These are phyloP conservation scores for Argentina anserina DNA, from an alignment of 306 rosid species.

Conservation along the genomic window DNA sequence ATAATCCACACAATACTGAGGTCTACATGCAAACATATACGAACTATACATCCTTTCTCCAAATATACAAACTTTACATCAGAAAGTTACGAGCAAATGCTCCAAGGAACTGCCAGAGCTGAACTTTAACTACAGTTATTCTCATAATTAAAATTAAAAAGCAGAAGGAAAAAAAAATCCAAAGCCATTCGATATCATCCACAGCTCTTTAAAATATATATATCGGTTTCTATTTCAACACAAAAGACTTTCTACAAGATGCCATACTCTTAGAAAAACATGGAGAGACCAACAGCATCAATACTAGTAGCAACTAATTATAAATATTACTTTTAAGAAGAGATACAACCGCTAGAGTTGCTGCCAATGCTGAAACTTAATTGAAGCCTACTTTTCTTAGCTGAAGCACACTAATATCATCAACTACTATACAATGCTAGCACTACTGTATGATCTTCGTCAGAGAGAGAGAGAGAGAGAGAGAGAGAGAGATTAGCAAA, in stretches of 20 bases:
- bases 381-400: background rate
- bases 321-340: background rate
- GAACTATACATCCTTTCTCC: no score
- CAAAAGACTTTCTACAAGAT: background rate
- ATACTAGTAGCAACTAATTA: background rate
- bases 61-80: no score
- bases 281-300: background rate
- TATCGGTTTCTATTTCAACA: background rate
- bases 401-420: conserved; percentile 15
- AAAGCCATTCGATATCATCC: background rate
- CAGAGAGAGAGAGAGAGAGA: conserved; percentile 1
- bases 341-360: background rate
- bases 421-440: conserved; percentile 29
- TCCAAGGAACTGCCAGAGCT: background rate
- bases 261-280: background rate
- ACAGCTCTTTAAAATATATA: background rate
- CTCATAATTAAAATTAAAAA: background rate
- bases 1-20: background rate
- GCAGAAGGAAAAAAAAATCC: background rate
- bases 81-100: background rate
- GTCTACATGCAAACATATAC: background rate
- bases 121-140: background rate
- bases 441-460: conserved; percentile 19
- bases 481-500: conserved; percentile 12
- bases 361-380: background rate